Base-by-base conservation (phyloP, 805 yeast species). In the Candida tammaniensis region DNA sequence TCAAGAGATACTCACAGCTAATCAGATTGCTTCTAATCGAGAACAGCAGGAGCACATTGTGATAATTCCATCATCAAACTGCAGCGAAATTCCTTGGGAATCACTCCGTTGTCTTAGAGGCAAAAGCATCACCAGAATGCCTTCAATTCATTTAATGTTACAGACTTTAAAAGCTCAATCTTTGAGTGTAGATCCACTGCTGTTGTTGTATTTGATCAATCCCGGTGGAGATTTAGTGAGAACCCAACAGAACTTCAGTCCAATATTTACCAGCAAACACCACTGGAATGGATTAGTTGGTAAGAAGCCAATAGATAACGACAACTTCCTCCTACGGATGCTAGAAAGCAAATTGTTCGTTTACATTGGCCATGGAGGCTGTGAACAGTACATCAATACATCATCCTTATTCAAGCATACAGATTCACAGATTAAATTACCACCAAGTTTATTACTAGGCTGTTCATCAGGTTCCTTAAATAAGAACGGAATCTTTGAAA, bases 301-400 rank as follows among this genome's bases (percentile, higher is more conserved):
- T 0, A 39, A 43, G 4, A 64, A 61, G 28, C 96, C 96, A 0
- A 39, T 43, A 8, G 93, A 84, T 36, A 21, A 24, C 21, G 59
- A 55, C 0, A 68, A 72, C 13, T 63, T 88, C 22, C 41, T 69
- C 1, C 33, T 57, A 0, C 66, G 68, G 12, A 51, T 89, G 7
- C 39, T 47, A 2, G 30, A 49, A 2, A 43, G 45, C 11, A 68
- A 74, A 24, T 44, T 85, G 7, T 83, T 82, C 46, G 64, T 91
- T 0, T 93, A 86, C 54, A 68, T 89, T 36, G 99, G 99, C 0
- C 99, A 93, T 59, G 97, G 98, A 0, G 93, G 96, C 4, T 96
- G 98, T n/a, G 91, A 86, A 42, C 88, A 84, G 42, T 87, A 79
- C 50, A 62, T 86, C 8, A 68, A 78, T 19, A 65, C 80, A 1